Base-by-base conservation (phyloP, 192 early-diverging fungal species). In the Chytriomyces sp. region DNA sequence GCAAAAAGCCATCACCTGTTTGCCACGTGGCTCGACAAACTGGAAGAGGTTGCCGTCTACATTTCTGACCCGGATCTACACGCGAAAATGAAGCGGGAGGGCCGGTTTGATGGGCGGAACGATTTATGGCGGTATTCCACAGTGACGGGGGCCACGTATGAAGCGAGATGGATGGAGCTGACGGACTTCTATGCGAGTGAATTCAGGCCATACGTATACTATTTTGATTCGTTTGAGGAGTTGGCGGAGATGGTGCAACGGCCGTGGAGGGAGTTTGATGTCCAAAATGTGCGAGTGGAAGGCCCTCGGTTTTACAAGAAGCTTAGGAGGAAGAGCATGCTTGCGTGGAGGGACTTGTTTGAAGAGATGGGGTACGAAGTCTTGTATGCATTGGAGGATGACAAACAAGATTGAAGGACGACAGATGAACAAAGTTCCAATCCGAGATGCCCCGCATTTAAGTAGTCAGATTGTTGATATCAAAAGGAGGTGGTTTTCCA, bases 1-100 rank as follows among this genome's bases (percentile, higher is more conserved):
- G 66, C 56, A 49, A 70, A 70, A 36, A 70, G 59, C 59, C 68
- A 70, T 37, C 68, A 70, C 68, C 41, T 34, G 28, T 59, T 70
- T 28, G 10, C 53, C 1, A 57, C 34, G 4, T 70, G 56, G 54
- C 25, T 70, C 5, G 55, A 73, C 2, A 73, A 66, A 40, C 52
- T 65, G 6, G 72, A 73, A 73, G 54, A 38, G 4, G 37, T 59
- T 5, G 25, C 14, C 12, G 5, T 41, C 25, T 57, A n/a, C 17
- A 22, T 59, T 5, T 17, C 14, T 6, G 30, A 70, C 25, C 56
- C 68, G 4, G 62, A 64, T 22, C 22, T 49, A n/a, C 44, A 49
- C 22, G 44, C 44, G 22, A 49, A n/a, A n/a, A n/a, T n/a, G n/a
- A n/a, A n/a, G n/a, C n/a, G n/a, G n/a, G n/a, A n/a, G n/a, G n/a